A percentile compares a stretch with the other conserved stretches of the same genome.
These are phyloP conservation scores for Suillus placidus DNA, from an alignment of 768 basidiomycete genomes.

Conservation along the genomic window DNA sequence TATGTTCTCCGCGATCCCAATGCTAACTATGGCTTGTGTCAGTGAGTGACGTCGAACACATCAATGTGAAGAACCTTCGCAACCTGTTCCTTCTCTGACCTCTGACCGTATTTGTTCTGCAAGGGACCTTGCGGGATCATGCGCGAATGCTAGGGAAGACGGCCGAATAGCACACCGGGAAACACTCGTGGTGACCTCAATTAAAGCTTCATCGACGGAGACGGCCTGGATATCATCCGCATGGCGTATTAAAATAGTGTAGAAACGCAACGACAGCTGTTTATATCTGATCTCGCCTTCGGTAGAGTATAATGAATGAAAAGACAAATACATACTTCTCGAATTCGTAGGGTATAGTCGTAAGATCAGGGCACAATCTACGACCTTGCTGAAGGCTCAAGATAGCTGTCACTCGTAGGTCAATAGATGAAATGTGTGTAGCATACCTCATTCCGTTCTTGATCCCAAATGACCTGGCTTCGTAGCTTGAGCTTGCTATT, in stretches of 20 bases:
- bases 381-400: slow-evolving; percentile 77
- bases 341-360: slow-evolving; percentile 93
- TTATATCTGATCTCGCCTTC: slow-evolving; percentile 64
- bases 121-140: slow-evolving; percentile 72
- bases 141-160: slow-evolving; percentile 24
- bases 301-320: neutral
- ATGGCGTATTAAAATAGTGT: slow-evolving; percentile 87
- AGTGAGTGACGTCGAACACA: neutral
- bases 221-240: slow-evolving; percentile 94
- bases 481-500: slow-evolving; percentile 93
- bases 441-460: slow-evolving; percentile 93
- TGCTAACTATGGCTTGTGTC: slow-evolving; percentile 62
- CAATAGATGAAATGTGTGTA: neutral
- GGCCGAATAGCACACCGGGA: slow-evolving; percentile 36
- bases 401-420: slow-evolving; percentile 7
- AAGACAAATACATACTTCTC: slow-evolving; percentile 53
- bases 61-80: slow-evolving; percentile 60
- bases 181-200: slow-evolving; percentile 78
- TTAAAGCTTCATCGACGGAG: slow-evolving; percentile 93
- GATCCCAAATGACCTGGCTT: slow-evolving; percentile 85
- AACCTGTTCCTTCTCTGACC: slow-evolving; percentile 77
- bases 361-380: slow-evolving; percentile 69
- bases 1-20: slow-evolving; percentile 91
- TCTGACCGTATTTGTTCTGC: slow-evolving; percentile 82
- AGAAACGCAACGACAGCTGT: slow-evolving; percentile 81